A percentile compares a stretch with the other conserved stretches of the same genome.
phyloP scores from a whole-genome alignment of 1,284 basidiomycete genomes.

The Rhodotorula sp. region DNA sequence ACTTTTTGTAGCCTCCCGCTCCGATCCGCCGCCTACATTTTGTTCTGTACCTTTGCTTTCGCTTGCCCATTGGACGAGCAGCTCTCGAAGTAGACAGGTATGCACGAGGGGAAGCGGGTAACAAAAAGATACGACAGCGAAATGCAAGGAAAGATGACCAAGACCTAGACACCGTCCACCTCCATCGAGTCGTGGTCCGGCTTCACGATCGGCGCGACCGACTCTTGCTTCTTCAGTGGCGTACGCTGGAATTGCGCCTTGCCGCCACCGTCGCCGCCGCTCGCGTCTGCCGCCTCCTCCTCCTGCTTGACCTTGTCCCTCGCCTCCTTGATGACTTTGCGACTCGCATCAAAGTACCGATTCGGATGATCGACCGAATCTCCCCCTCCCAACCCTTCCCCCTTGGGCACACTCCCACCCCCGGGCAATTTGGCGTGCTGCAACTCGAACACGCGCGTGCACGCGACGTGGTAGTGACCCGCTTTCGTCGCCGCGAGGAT shows the following conservation, averaged over 20 bases:
- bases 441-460: slow-evolving; percentile 93
- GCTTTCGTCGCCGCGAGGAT: slow-evolving; percentile 78
- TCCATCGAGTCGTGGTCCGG: not conserved
- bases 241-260: not conserved
- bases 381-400: slow-evolving; percentile 80
- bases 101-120: no score
- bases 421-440: slow-evolving; percentile 63
- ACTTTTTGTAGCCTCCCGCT: no score
- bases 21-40: no score
- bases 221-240: slow-evolving; percentile 3
- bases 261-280: slow-evolving; percentile 6
- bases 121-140: no score
- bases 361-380: slow-evolving; percentile 96
- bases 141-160: no score
- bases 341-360: slow-evolving; percentile 58
- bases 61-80: no score
- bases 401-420: slow-evolving; percentile 68
- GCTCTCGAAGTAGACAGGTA: no score
- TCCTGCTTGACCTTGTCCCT: slow-evolving; percentile 20
- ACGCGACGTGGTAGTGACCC: slow-evolving; percentile 90
- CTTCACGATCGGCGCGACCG: not conserved
- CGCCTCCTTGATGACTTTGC: slow-evolving; percentile 18
- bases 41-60: no score
- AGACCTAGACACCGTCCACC: not conserved
- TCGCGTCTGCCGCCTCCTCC: not conserved